Evolutionary conservation across 2,329 filamentous ascomycete genomes (phyloP), one percentile per base, ranked within the genome.

Genomic region (Penicillium psychrosexuale): DNA sequence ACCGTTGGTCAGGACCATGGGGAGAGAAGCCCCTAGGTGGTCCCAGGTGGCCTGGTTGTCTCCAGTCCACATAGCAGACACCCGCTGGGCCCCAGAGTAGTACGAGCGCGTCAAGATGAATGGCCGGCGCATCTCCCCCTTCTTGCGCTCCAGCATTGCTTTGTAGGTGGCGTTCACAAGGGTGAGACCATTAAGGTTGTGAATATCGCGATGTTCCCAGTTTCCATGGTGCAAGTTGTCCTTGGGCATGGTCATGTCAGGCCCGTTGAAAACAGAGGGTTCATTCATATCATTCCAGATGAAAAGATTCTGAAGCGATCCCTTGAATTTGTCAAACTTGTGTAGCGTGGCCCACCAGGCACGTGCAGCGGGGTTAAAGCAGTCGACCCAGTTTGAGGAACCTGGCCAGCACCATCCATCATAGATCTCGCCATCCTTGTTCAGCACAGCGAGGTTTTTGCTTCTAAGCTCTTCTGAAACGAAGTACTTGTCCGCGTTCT

Each of bases 241-340:
- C 76, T 97, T 97, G 58, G 94, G 94, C 92, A 97, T 97, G 5
- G 93, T 97, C 3, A 91, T 96, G 74, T 99, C 94, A 0, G 94
- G 94, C 0, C 94, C 94, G 71, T 97, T 97, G 80, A 99, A 99
- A 1, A 99, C 94, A 0, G 94, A 97, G 0, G 94, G 94, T 77
- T 99, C 94, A 70, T 97, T 97, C 94, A 99, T 99, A 72, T 99
- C 94, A 72, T 99, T 99, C 94, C 94, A 99, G 66, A 99, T 85
- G 74, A 91, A 97, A 0, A 90, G 87, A 72, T 97, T 99, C 61
- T 87, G 81, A 65, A 87, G 82, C 1, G 91, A 91, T 45, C 91
- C 92, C 73, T 90, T 90, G 81, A 97, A 99, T 38, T 78, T 83
- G 69, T 90, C 86, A 63, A 95, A 97, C 66, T 89, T 87, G 82